These are phyloP conservation scores for Acanthamoeba royreba DNA, from an alignment of 208 protist species.

Conservation along the genomic window DNA sequence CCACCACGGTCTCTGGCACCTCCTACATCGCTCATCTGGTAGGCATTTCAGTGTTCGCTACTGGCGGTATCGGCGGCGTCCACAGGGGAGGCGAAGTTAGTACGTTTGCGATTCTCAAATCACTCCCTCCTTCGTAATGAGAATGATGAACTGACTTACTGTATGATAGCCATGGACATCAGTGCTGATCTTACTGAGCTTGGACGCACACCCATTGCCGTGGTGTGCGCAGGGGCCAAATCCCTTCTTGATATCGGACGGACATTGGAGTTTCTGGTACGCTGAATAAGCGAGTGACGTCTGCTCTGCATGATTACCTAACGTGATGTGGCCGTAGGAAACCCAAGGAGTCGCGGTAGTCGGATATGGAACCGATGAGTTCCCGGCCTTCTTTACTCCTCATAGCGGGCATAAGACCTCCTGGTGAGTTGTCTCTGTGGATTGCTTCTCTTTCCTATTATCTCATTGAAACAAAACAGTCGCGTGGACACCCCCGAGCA, in stretches of 20 bases:
- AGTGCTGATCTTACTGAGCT: conserved; percentile 88
- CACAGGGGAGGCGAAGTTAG: conserved; percentile 77
- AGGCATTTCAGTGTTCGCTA: conserved; percentile 85
- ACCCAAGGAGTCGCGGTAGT: conserved; percentile 77
- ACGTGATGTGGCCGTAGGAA: too few species aligned
- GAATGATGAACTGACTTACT: too few species aligned
- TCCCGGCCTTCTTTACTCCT: conserved; percentile 86
- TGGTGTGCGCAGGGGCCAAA: conserved; percentile 89
- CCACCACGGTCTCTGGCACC: conserved; percentile 87
- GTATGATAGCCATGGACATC: conserved; percentile 85
- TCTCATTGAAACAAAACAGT: too few species aligned
- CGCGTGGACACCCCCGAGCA: conserved; percentile 38
- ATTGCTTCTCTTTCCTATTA: too few species aligned
- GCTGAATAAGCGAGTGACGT: too few species aligned
- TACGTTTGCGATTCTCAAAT: too few species aligned
- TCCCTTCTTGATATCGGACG: conserved; percentile 86
- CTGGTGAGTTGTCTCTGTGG: too few species aligned
- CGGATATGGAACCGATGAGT: conserved; percentile 67
- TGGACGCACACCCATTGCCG: conserved; percentile 70
- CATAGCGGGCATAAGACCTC: conserved; percentile 19
- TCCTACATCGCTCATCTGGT: conserved; percentile 76
- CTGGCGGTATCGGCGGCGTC: conserved; percentile 90
- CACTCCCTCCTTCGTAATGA: too few species aligned
- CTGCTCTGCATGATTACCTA: too few species aligned
- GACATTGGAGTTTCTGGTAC: conserved; percentile 87